Conservation (phyloP, 495 filamentous ascomycete species). For the Aspergillus biplanus region DNA sequence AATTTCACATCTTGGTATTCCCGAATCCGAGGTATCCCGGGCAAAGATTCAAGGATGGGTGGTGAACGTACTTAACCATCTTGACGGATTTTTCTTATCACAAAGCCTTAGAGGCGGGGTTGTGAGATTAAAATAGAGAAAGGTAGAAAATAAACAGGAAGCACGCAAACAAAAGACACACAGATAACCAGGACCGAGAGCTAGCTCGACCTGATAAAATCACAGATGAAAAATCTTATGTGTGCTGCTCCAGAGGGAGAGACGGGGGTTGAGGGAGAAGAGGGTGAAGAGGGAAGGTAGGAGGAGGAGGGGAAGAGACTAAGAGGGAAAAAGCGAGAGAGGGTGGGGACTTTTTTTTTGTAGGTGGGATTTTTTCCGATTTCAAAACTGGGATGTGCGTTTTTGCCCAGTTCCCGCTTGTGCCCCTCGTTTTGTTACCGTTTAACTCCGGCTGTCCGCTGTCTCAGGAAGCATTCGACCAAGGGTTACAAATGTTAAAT, state of each 20-base stretch:
- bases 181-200: constrained; percentile 51
- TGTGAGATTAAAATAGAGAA: constrained; percentile 16
- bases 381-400: constrained; percentile 40
- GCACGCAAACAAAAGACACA: constrained; percentile 40
- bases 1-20: neutral
- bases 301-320: constrained; percentile 42
- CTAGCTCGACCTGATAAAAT: constrained; percentile 51
- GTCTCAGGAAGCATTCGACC: neutral
- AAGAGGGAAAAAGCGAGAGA: constrained; percentile 40
- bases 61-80: constrained; percentile 96
- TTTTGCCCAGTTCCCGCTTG: constrained; percentile 29
- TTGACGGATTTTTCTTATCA: constrained; percentile 75
- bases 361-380: constrained; percentile 32
- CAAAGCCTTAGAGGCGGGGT: constrained; percentile 51
- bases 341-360: constrained; percentile 40
- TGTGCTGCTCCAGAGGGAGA: constrained; percentile 47
- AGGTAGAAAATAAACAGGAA: constrained; percentile 27
- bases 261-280: constrained; percentile 31
- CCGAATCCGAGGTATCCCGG: neutral
- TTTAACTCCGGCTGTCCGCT: constrained; percentile 16
- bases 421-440: constrained; percentile 27
- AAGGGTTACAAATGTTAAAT: constrained; percentile 7
- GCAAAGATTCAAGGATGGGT: constrained; percentile 10
- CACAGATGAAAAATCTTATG: constrained; percentile 43
- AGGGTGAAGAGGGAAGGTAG: constrained; percentile 29